These are phyloP conservation scores for Ophiognomonia clavigignenti-juglandacearum DNA, from an alignment of 2,329 filamentous ascomycete genomes.

Conservation along the genomic window DNA sequence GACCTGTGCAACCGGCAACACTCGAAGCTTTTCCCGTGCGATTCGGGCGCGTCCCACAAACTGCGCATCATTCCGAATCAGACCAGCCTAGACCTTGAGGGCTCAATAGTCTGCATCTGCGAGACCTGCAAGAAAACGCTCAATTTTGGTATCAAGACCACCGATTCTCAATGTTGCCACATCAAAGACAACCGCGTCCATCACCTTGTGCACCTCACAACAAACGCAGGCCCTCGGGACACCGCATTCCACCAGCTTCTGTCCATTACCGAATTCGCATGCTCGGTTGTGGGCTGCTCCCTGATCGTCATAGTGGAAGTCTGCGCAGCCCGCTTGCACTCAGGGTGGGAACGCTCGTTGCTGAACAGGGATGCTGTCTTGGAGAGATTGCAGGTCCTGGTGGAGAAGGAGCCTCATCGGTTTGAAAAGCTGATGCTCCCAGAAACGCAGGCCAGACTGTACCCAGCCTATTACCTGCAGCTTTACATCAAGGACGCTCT, in stretches of 20 bases:
- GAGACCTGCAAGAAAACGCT: constrained; percentile 14
- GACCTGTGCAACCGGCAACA: constrained; percentile 3
- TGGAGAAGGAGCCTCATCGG: constrained; percentile 41
- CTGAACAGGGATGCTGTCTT: constrained; percentile 40
- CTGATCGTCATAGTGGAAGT: constrained; percentile 43
- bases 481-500: constrained; percentile 14
- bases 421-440: constrained; percentile 37
- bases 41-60: not conserved
- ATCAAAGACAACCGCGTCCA: constrained; percentile 15
- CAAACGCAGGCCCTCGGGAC: not conserved
- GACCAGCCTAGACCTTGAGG: not conserved
- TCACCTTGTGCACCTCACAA: constrained; percentile 2
- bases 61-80: constrained; percentile 9
- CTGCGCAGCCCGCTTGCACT: constrained; percentile 41
- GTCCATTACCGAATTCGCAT: constrained; percentile 33
- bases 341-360: constrained; percentile 38
- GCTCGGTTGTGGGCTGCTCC: constrained; percentile 37
- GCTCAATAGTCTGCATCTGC: constrained; percentile 12
- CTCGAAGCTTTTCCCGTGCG: constrained; percentile 6
- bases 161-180: constrained; percentile 3
- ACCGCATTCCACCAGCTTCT: constrained; percentile 35
- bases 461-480: constrained; percentile 14
- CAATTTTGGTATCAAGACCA: not conserved
- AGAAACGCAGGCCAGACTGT: constrained; percentile 11
- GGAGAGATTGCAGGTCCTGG: constrained; percentile 30